Conservation (phyloP, 23 red algal species). For the Cyanidioschyzon merolae region DNA sequence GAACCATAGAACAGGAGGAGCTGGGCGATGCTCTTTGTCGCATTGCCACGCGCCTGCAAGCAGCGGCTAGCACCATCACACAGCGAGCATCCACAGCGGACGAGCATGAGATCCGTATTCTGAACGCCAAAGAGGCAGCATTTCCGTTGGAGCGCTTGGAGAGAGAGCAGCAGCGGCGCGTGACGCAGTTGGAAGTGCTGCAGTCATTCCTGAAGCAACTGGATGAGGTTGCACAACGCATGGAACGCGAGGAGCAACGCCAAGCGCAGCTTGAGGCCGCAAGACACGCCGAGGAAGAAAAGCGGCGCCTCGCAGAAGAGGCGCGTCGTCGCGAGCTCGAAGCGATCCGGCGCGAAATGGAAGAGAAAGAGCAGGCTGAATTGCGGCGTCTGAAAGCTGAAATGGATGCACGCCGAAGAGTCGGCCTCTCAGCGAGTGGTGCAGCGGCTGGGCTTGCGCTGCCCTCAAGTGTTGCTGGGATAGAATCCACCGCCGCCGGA, state of each 20-base stretch:
- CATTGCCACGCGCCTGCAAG: background rate
- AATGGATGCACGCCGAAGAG: slow-evolving; percentile 16
- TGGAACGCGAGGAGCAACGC: slow-evolving; percentile 21
- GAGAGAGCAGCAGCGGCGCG: slow-evolving; percentile 54
- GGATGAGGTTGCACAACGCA: background rate
- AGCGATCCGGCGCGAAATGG: slow-evolving; percentile 36
- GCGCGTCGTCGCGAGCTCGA: slow-evolving; percentile 49
- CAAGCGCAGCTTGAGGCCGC: slow-evolving; percentile 65
- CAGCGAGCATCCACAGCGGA: background rate
- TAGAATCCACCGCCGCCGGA: background rate
- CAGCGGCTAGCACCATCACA: background rate
- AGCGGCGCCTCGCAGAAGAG: slow-evolving; percentile 64
- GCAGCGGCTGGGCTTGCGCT: background rate
- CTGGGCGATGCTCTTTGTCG: slow-evolving; percentile 31
- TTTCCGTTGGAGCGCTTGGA: slow-evolving; percentile 24
- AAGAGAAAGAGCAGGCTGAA: slow-evolving; percentile 51
- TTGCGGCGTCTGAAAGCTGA: slow-evolving; percentile 37
- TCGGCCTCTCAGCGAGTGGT: background rate
- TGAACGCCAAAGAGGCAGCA: background rate
- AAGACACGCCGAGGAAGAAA: slow-evolving; percentile 35
- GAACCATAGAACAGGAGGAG: slow-evolving; percentile 51
- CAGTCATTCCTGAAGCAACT: slow-evolving; percentile 4
- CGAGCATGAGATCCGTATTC: background rate
- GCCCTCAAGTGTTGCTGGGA: background rate
- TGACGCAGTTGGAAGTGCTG: slow-evolving; percentile 34